These are phyloP conservation scores for Gossypioides kirkii DNA, from an alignment of 345 rosid genomes.

Conservation along the genomic window DNA sequence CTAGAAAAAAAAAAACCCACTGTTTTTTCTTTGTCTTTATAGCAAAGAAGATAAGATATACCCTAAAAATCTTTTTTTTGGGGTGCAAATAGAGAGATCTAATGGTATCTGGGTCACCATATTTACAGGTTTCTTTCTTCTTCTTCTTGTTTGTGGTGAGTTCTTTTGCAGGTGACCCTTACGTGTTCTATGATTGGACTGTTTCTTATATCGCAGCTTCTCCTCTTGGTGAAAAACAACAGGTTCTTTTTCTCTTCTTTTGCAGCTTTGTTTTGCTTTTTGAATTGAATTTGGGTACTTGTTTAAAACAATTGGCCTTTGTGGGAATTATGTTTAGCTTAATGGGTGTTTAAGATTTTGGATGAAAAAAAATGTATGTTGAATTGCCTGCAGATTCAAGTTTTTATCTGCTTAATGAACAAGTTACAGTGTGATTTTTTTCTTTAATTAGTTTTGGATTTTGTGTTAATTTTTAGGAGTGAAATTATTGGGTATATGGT, in stretches of 20 bases:
- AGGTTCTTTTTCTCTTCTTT: constrained; percentile 33
- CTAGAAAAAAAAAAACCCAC: constrained; percentile 1
- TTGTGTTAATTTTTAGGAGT: neutral
- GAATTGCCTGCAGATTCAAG: neutral
- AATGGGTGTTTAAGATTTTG: neutral
- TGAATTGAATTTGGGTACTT: neutral
- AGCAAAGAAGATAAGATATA: constrained; percentile 15
- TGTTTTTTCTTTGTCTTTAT: neutral
- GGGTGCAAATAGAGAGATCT: constrained; percentile 19
- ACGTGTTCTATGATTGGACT: constrained; percentile 78
- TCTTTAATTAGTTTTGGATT: too few relatives aligned
- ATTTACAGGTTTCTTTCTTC: constrained; percentile 21
- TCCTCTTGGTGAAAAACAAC: constrained; percentile 68
- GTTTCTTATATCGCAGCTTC: constrained; percentile 65
- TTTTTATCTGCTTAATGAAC: neutral
- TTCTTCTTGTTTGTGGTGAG: constrained; percentile 15
- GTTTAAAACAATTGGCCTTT: neutral
- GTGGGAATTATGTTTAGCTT: neutral
- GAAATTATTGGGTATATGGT: neutral
- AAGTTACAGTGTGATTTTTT: neutral
- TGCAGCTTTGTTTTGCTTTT: neutral
- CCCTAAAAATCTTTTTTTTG: too few relatives aligned
- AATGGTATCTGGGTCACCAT: constrained; percentile 34
- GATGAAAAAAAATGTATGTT: neutral
- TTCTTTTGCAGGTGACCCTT: constrained; percentile 64